A percentile compares a stretch with the other conserved stretches of the same genome.
phyloP scores from a whole-genome alignment of 129 eudicot genomes.

The Lonicera japonica region DNA sequence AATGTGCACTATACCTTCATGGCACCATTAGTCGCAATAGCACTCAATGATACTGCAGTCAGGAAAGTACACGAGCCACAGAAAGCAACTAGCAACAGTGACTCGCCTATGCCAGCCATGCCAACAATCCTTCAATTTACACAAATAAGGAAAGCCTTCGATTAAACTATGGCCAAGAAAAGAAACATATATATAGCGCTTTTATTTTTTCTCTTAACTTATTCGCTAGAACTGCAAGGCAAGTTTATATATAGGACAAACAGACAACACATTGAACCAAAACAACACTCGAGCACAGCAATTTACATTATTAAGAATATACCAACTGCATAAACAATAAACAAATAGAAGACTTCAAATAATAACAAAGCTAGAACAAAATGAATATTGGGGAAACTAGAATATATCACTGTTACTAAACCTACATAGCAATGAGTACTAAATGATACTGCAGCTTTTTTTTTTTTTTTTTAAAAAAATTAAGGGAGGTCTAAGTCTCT shows the following conservation, averaged over 20 bases:
- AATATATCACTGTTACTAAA: neutral
- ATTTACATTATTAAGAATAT: too few relatives aligned
- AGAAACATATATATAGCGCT: neutral
- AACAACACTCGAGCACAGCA: neutral
- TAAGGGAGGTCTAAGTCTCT: too few relatives aligned
- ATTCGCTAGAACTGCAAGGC: neutral
- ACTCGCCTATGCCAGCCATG: constrained; percentile 94
- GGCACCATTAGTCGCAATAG: constrained; percentile 99
- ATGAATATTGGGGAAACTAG: too few relatives aligned
- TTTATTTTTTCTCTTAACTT: neutral
- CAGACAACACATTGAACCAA: neutral
- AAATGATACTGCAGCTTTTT: neutral
- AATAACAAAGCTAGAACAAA: too few relatives aligned
- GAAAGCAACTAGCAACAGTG: constrained; percentile 71
- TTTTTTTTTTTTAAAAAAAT: too few relatives aligned
- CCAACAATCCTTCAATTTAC: constrained; percentile 85
- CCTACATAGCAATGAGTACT: neutral
- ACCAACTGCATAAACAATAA: neutral
- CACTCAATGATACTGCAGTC: constrained; percentile 90
- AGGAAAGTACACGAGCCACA: constrained; percentile 94
- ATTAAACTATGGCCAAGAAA: neutral
- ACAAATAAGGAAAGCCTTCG: neutral
- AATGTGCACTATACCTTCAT: constrained; percentile 63
- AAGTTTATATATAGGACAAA: neutral
- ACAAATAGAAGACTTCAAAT: neutral